Evolutionary conservation across 2,329 filamentous ascomycete species (phyloP), one percentile per base, ranked within the genome.

Genomic region (Lachnellula hyalina): DNA sequence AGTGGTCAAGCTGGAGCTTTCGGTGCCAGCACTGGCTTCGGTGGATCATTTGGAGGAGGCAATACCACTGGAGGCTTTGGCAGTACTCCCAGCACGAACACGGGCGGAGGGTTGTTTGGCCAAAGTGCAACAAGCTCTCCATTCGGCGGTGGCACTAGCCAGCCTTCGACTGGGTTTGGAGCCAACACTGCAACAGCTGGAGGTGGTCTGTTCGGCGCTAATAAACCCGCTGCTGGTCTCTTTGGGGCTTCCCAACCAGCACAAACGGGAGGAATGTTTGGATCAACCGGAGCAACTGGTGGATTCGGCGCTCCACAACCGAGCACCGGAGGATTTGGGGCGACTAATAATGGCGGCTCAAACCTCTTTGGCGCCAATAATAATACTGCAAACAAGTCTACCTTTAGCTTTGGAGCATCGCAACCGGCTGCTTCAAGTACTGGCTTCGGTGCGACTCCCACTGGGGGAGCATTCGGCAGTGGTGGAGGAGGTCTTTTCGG

Each of bases 1-100:
- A 90, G 87, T 58, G 90, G 90, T 32, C 87, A 91, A 61, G 76
- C 83, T 47, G 91, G 91, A 55, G 89, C 87, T 7, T 96, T 96
- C 71, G 93, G 69, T 55, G 62, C 61, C 44, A 67, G 57, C 17
- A 66, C 51, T 61, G 53, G 72, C 28, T 73, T 70, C 58, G 69
- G 72, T 28, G 72, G 73, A 42, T 49, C 49, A 34, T 73, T 74
- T 51, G 69, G 69, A 51, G 57, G 57, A 36, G 63, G 59, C 21
- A 56, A 47, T 35, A 59, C 56, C 41, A 63, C 46, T 54, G 62
- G 28, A 6, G 62, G 61, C 15, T 68, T 66, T 59, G 65, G 65
- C 12, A 35, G 54, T 63, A 57, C 55, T 9, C 57, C 57, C n/a
- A 63, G 49, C 17, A 61, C 70, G 54, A 57, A 65, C 55, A 67